Evolutionary conservation across 2,329 filamentous ascomycete species (phyloP).

Genomic region (Alternaria angustiovoidea): DNA sequence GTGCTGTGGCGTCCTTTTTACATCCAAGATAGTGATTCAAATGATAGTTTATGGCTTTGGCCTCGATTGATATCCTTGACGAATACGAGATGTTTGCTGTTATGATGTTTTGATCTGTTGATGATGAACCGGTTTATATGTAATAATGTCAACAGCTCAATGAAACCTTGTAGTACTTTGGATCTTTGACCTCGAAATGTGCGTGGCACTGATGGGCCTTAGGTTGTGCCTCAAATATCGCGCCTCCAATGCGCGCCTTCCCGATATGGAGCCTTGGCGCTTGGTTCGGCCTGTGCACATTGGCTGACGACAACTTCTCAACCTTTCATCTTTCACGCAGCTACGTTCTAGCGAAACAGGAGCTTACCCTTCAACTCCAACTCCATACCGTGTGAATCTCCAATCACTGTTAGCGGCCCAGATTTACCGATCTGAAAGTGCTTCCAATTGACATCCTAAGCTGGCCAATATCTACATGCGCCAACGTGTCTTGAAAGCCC

Average conservation of each 20-base stretch:
- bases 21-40: conserved; percentile 7
- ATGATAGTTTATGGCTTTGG: conserved; percentile 13
- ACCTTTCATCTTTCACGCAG: background rate
- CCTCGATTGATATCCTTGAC: conserved; percentile 16
- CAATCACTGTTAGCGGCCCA: background rate
- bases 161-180: background rate
- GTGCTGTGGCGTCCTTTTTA: conserved; percentile 14
- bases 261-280: conserved; percentile 17
- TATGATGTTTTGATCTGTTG: background rate
- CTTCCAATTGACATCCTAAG: background rate
- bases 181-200: background rate
- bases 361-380: background rate
- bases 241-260: conserved; percentile 13
- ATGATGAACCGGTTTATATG: background rate
- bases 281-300: conserved; percentile 9
- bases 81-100: background rate
- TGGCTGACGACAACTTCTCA: conserved; percentile 8
- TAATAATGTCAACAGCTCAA: background rate
- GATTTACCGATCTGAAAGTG: background rate
- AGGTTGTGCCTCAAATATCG: background rate
- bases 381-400: background rate
- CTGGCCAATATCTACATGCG: background rate
- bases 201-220: background rate
- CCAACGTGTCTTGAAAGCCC: background rate
- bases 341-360: background rate